Evolutionary conservation across 2,329 filamentous ascomycete genomes (phyloP), one percentile per base, ranked within the genome.

Genomic region (Leptographium flavum): DNA sequence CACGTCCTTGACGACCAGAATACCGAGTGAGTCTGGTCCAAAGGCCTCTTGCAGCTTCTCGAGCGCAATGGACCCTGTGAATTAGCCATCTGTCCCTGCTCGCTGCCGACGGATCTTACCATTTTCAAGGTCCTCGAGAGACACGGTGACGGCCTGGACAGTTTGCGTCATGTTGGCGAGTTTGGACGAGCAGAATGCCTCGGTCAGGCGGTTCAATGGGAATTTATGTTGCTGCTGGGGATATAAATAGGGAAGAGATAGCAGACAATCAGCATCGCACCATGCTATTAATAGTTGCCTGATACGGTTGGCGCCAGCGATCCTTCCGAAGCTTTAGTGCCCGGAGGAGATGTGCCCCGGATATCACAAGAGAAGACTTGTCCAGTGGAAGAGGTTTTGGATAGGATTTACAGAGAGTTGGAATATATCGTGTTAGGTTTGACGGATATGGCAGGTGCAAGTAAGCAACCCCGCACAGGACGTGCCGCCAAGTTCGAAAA

Each of bases 1-100:
- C 0, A 96, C 75, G 58, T 87, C 85, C 58, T 83, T 87, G 40
- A 98, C 88, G n/a, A 96, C 68, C 45, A 98, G 81, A 43, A 98
- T 94, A 0, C 92, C 92, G 13, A 96, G 69, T 2, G 87, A 94
- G 23, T 84, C 78, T 2, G 88, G 87, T 0, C 92, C 92, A 59
- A 98, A 96, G 0, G 92, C 92, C 54, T 82, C 63, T 55, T 84
- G 75, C 11, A 92, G 70, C 0, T 74, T 74, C 46, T 76, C 71
- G 43, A 86, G 81, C 1, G 81, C 70, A 39, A 90, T 70, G 47
- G 71, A 73, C 19, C 77, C 82, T 85, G 32, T 40, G 2, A 8
- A 30, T 43, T n/a, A 43, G 41, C 22, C n/a, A 3, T n/a, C n/a
- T n/a, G n/a, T n/a, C n/a, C n/a, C n/a, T n/a, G n/a, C n/a, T n/a